A percentile compares a stretch with the other conserved stretches of the same genome.
phyloP scores from a whole-genome alignment of 1,284 basidiomycete genomes.

The Trichosporon sp. region DNA sequence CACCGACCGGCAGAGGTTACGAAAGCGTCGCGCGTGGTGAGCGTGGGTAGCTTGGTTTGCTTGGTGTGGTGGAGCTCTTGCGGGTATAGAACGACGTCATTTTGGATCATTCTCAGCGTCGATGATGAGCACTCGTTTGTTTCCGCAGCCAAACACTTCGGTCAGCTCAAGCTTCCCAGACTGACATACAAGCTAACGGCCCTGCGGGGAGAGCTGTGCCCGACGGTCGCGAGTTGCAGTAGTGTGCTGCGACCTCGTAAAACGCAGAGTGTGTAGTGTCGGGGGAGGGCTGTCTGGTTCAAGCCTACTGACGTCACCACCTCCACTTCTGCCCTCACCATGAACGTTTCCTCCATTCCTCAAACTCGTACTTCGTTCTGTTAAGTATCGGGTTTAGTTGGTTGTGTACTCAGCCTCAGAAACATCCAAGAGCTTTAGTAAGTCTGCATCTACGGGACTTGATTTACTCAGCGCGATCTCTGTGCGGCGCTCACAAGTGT shows the following conservation, averaged over 20 bases:
- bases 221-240: neutral
- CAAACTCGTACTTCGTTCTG: too few species aligned
- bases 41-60: neutral
- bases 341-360: too few species aligned
- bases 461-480: too few species aligned
- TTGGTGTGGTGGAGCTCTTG: neutral
- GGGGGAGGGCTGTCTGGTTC: too few species aligned
- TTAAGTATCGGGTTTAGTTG: too few species aligned
- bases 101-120: neutral
- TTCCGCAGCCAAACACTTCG: neutral
- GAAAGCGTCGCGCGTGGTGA: neutral
- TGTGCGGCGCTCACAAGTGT: neutral
- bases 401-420: too few species aligned
- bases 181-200: neutral
- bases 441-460: too few species aligned
- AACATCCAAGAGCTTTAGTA: too few species aligned
- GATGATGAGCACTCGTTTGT: neutral
- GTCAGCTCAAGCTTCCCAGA: neutral
- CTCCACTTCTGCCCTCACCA: too few species aligned
- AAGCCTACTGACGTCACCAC: neutral
- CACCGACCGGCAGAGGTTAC: neutral
- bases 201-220: neutral
- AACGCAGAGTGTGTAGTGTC: too few species aligned
- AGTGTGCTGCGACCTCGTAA: too few species aligned
- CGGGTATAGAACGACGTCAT: slow-evolving; percentile 1